phyloP scores from a whole-genome alignment of 768 basidiomycete species.

The Phanerochaete sordida region DNA sequence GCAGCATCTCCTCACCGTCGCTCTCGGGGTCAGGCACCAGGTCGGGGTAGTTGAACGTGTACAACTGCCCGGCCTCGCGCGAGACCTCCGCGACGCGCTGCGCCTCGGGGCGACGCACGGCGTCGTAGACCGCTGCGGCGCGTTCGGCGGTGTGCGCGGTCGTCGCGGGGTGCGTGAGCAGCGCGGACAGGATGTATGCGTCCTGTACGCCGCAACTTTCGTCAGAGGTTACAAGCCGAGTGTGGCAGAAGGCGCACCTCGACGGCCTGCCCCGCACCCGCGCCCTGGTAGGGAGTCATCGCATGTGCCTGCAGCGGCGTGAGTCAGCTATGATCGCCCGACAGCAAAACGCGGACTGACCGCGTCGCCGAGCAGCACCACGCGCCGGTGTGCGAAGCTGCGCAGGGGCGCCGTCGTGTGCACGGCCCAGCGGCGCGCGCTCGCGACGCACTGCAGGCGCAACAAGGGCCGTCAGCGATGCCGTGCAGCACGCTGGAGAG shows the following conservation, averaged over 20 bases:
- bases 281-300: constrained; percentile 41
- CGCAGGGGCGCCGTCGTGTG: constrained; percentile 51
- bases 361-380: constrained; percentile 44
- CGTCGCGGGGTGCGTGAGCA: constrained; percentile 40
- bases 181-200: constrained; percentile 32
- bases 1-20: constrained; percentile 29
- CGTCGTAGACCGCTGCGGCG: constrained; percentile 28
- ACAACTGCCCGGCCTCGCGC: constrained; percentile 26
- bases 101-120: constrained; percentile 27
- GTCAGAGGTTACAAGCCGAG: background rate
- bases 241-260: constrained; percentile 30
- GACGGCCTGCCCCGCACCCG: constrained; percentile 42
- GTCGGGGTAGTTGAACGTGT: constrained; percentile 23
- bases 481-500: background rate
- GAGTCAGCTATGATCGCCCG: background rate
- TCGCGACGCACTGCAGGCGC: constrained; percentile 45
- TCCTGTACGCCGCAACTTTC: constrained; percentile 19
- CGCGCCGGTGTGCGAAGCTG: constrained; percentile 48
- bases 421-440: constrained; percentile 59
- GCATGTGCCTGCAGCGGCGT: constrained; percentile 27
- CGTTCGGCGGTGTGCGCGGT: constrained; percentile 16
- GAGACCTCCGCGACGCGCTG: constrained; percentile 23
- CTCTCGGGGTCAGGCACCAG: constrained; percentile 22
- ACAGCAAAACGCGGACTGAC: constrained; percentile 14
- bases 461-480: constrained; percentile 4